Evolutionary conservation across 2,329 filamentous ascomycete species (phyloP).

Genomic region (Monosporascus sp.): DNA sequence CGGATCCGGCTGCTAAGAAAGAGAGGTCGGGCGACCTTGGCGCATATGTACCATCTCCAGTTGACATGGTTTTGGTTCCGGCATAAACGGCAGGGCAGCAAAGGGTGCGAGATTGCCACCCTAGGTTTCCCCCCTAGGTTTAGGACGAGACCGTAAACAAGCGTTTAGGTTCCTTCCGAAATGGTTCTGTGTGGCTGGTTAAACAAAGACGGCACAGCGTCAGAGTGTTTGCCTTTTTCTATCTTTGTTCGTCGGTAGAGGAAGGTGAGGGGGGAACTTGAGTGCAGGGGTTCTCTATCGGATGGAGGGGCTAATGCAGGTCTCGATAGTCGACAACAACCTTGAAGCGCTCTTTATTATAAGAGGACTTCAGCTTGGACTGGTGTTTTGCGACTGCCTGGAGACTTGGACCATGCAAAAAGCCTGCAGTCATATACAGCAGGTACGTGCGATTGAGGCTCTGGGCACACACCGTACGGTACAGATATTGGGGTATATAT

Average conservation of each 20-base stretch:
- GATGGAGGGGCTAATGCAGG: conserved; percentile 5
- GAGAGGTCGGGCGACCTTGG: conserved; percentile 57
- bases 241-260: background rate
- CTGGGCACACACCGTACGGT: too few species aligned
- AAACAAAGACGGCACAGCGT: background rate
- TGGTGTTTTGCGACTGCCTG: background rate
- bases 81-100: conserved; percentile 2
- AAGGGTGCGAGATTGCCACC: conserved; percentile 3
- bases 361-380: background rate
- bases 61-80: conserved; percentile 37
- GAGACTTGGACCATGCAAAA: background rate
- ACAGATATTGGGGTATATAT: too few species aligned
- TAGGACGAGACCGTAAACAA: conserved; percentile 8
- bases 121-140: background rate
- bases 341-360: background rate
- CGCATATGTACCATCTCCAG: conserved; percentile 46
- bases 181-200: conserved; percentile 13
- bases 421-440: background rate
- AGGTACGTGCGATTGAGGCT: too few species aligned
- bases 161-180: conserved; percentile 1
- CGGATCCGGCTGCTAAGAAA: conserved; percentile 42
- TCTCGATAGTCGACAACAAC: conserved; percentile 1
- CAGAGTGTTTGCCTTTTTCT: background rate
- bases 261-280: background rate
- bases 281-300: conserved; percentile 1